phyloP scores from a whole-genome alignment of 495 filamentous ascomycete species.

The Penicillium atrosanguineum region DNA sequence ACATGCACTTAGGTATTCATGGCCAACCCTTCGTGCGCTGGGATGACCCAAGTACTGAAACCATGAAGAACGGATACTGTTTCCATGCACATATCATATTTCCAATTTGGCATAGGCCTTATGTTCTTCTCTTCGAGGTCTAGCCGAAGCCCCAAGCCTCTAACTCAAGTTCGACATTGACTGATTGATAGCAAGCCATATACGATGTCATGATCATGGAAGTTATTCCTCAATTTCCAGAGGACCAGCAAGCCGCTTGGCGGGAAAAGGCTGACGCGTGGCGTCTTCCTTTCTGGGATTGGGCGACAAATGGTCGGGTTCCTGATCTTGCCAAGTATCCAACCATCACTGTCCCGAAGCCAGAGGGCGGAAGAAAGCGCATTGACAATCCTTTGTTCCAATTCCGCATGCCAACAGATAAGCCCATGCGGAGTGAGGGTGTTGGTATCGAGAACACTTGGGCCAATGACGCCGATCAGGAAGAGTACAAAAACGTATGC shows the following conservation, averaged over 20 bases:
- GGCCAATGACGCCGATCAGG: neutral
- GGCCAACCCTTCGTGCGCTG: conserved; percentile 41
- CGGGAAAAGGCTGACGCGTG: conserved; percentile 46
- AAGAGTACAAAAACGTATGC: no score
- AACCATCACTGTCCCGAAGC: conserved; percentile 35
- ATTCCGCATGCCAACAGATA: conserved; percentile 10
- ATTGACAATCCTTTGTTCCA: conserved; percentile 27
- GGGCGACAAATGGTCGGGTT: conserved; percentile 42
- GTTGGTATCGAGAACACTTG: conserved; percentile 6
- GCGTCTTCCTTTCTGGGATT: conserved; percentile 58
- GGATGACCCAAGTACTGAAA: conserved; percentile 27
- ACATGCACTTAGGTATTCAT: conserved; percentile 22
- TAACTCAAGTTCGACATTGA: neutral
- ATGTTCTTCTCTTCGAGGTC: conserved; percentile 46
- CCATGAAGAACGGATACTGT: conserved; percentile 27
- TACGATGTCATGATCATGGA: conserved; percentile 24
- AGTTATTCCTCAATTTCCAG: conserved; percentile 27
- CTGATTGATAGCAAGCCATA: conserved; percentile 19
- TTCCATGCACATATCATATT: conserved; percentile 40
- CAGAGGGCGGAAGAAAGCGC: conserved; percentile 16
- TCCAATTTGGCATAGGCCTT: conserved; percentile 47
- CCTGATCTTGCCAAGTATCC: conserved; percentile 30
- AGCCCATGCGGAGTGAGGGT: conserved; percentile 1
- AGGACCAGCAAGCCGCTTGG: conserved; percentile 19
- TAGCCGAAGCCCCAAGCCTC: neutral